Percentiles rank a stretch among this genome's conserved stretches.
Conservation (phyloP, 495 filamentous ascomycete genomes). For the Aspergillus bertholletiae region DNA sequence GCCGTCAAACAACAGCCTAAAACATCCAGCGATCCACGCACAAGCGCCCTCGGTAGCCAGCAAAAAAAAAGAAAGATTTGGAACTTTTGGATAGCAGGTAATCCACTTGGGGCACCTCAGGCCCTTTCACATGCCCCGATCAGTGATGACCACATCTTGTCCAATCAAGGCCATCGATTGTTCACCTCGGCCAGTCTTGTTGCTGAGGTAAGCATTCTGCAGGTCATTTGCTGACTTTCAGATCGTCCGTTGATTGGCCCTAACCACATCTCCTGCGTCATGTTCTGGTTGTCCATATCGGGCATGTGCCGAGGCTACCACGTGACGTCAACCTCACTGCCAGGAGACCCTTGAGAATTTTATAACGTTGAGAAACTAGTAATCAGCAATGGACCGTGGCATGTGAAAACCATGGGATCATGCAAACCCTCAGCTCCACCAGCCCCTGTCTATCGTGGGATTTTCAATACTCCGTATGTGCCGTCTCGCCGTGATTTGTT, state of each 20-base stretch:
- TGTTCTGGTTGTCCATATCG: conserved; percentile 4
- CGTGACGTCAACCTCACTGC: not conserved
- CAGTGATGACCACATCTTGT: not conserved
- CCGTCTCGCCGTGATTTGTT: no score
- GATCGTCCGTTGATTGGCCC: conserved; percentile 10
- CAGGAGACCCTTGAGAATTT: no score
- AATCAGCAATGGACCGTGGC: no score
- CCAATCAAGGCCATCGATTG: conserved; percentile 3
- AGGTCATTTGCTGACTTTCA: not conserved
- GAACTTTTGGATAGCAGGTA: no score
- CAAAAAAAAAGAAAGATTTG: not conserved
- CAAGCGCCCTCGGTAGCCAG: not conserved
- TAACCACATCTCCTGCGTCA: conserved; percentile 25
- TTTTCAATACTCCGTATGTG: no score
- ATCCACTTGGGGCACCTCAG: no score
- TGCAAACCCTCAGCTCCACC: no score
- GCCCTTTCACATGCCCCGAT: conserved; percentile 10
- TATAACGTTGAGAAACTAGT: no score
- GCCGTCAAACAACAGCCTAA: not conserved
- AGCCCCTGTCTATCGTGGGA: no score
- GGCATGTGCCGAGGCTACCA: conserved; percentile 32
- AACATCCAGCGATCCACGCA: not conserved
- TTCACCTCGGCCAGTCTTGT: conserved; percentile 12
- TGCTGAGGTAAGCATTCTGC: conserved; percentile 2
- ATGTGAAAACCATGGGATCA: no score